Evolutionary conservation across 495 filamentous ascomycete genomes (phyloP), one percentile per base, ranked within the genome.

Genomic region (Daldinia loculata): DNA sequence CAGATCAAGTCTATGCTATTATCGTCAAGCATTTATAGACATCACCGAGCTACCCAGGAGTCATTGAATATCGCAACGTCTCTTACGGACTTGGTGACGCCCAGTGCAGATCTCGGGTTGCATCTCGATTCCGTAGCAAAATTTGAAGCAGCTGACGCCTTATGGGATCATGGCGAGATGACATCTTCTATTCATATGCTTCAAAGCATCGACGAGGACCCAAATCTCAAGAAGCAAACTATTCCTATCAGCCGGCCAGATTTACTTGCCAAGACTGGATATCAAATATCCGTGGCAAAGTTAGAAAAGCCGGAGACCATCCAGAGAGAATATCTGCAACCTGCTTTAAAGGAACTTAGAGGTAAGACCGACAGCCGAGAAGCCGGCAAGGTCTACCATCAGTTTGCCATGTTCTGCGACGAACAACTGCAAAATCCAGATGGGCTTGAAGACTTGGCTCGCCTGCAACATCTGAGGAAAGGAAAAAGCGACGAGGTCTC

Each of bases 111-210:
- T 0, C 76, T 91, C 56, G 92, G 91, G 0, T 80, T 97, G n/a
- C 85, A 89, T 67, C 87, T 97, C 55, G 89, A 90, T 66, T 91
- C 88, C 4, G 89, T 89, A 38, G 87, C 91, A 26, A 86, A 87
- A 66, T 85, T 92, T 50, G 95, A 98, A 77, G 86, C 90, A 22
- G 93, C 95, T 8, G 92, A 92, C 69, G 93, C 97, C 43, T 81
- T 99, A 14, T 99, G 95, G 95, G 93, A 95, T 61, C 92, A 97
- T 75, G 95, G 93, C 15, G 95, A 98, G 76, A 92, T 92, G 85
- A 86, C 89, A n/a, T 86, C 94, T 3, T 97, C 96, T 1, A 97
- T 99, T 55, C 84, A 88, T 43, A 94, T 98, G 85, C 88, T 98
- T 29, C 89, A 94, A 71, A 84, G 88, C 41, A 82, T 97, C 27